Evolutionary conservation across 1,139 yeast species (phyloP).

Genomic region (Taphrina communis): DNA sequence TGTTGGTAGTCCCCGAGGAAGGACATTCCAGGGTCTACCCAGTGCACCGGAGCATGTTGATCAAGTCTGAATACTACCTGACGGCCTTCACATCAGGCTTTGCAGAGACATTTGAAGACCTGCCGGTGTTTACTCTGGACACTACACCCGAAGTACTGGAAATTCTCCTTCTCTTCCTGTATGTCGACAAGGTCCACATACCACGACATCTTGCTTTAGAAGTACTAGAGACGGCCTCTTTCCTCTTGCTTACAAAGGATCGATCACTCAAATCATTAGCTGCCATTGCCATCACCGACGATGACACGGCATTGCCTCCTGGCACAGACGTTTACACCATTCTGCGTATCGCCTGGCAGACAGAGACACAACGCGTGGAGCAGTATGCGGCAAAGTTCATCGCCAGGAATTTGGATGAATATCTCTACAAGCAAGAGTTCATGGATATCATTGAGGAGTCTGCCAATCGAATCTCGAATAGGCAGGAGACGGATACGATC

Average conservation of each 20-base stretch:
- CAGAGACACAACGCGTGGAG: conserved; percentile 69
- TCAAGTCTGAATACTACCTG: conserved; percentile 68
- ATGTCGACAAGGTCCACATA: conserved; percentile 65
- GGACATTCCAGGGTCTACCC: conserved; percentile 56
- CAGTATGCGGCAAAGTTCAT: conserved; percentile 65
- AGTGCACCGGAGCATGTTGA: conserved; percentile 65
- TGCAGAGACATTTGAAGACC: conserved; percentile 50
- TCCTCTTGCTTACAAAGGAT: conserved; percentile 62
- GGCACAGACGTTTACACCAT: conserved; percentile 60
- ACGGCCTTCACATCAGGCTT: conserved; percentile 66
- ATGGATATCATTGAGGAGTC: conserved; percentile 57
- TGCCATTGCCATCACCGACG: conserved; percentile 63
- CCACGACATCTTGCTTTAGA: conserved; percentile 62
- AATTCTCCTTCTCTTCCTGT: conserved; percentile 62
- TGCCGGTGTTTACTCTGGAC: conserved; percentile 54
- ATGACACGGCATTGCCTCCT: conserved; percentile 46
- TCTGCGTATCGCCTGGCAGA: conserved; percentile 69
- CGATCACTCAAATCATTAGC: conserved; percentile 63
- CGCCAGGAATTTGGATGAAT: conserved; percentile 59
- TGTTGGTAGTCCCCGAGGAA: conserved; percentile 43
- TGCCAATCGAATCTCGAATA: conserved; percentile 62
- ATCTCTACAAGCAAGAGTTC: conserved; percentile 54
- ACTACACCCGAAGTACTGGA: conserved; percentile 58
- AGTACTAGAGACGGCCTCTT: conserved; percentile 65
- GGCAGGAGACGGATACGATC: conserved; percentile 79